Conservation (phyloP, 495 filamentous ascomycete species). For the Tetracladium setigerum region DNA sequence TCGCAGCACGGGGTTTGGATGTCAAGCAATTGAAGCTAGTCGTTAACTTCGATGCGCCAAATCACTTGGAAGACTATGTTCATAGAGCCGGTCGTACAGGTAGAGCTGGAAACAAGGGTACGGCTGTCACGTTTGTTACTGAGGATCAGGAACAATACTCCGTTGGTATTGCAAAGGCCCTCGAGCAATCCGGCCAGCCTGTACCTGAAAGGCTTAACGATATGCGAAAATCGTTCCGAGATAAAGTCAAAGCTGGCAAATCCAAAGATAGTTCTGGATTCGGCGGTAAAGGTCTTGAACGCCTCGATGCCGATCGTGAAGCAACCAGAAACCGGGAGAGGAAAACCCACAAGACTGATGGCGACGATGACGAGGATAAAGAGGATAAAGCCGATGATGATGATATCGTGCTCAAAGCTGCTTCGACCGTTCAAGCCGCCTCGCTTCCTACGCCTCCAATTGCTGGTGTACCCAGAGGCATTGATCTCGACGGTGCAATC, state of each 20-base stretch:
- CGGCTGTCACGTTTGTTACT: conserved; percentile 90
- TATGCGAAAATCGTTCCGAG: conserved; percentile 60
- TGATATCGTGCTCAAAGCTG: conserved; percentile 54
- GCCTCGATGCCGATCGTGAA: conserved; percentile 84
- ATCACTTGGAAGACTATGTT: conserved; percentile 97
- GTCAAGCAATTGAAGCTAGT: conserved; percentile 96
- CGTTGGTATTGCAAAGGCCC: conserved; percentile 82
- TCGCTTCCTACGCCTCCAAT: conserved; percentile 29
- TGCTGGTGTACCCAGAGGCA: conserved; percentile 52
- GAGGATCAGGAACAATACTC: conserved; percentile 87
- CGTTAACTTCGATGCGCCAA: conserved; percentile 94
- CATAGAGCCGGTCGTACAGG: conserved; percentile 93
- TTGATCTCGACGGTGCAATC: conserved; percentile 61
- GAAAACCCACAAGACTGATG: conserved; percentile 83
- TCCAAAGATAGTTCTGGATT: conserved; percentile 86
- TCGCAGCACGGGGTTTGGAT: conserved; percentile 91
- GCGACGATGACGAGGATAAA: conserved; percentile 79
- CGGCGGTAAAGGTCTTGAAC: conserved; percentile 89
- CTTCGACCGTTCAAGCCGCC: conserved; percentile 54
- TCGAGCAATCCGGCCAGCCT: conserved; percentile 82
- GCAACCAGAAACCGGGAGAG: conserved; percentile 76
- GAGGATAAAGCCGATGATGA: conserved; percentile 60
- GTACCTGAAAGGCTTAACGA: conserved; percentile 60
- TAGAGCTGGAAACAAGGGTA: conserved; percentile 89
- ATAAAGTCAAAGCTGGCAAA: conserved; percentile 89